Conservation (phyloP, 192 early-diverging fungal species). For the Podila epigama region DNA sequence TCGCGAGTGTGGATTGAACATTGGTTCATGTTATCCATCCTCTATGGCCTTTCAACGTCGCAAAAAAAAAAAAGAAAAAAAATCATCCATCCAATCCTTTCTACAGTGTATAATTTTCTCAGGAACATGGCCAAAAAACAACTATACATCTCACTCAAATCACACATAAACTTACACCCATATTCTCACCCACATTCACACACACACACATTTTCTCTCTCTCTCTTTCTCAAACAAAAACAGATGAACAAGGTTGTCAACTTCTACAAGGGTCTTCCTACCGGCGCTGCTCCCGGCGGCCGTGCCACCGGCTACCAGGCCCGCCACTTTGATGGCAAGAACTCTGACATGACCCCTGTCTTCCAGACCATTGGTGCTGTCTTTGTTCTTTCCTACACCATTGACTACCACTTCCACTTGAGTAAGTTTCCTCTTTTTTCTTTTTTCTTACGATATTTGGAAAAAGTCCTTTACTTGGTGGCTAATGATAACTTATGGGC, state of each 20-base stretch:
- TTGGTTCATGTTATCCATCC: no score
- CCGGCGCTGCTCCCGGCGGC: constrained; percentile 62
- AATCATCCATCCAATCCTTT: no score
- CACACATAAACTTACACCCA: no score
- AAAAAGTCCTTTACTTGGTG: neutral
- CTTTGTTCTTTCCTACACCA: constrained; percentile 66
- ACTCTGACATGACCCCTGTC: constrained; percentile 69
- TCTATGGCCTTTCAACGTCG: no score
- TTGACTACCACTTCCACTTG: constrained; percentile 82
- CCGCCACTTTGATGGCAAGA: constrained; percentile 77
- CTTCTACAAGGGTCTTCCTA: constrained; percentile 80
- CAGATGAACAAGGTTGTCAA: constrained; percentile 68
- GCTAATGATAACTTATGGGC: neutral
- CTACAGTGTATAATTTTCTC: no score
- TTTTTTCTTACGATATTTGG: neutral
- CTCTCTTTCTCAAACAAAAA: neutral
- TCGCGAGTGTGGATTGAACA: no score
- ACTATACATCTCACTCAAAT: no score
- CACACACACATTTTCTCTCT: neutral
- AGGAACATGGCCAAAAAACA: no score
- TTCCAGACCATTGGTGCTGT: constrained; percentile 67
- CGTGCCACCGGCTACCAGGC: constrained; percentile 74
- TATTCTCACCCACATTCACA: no score
- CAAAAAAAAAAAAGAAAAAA: no score
- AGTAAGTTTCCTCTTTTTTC: constrained; percentile 52